Conservation (phyloP, 129 eudicot genomes). For the Solidago caesia region DNA sequence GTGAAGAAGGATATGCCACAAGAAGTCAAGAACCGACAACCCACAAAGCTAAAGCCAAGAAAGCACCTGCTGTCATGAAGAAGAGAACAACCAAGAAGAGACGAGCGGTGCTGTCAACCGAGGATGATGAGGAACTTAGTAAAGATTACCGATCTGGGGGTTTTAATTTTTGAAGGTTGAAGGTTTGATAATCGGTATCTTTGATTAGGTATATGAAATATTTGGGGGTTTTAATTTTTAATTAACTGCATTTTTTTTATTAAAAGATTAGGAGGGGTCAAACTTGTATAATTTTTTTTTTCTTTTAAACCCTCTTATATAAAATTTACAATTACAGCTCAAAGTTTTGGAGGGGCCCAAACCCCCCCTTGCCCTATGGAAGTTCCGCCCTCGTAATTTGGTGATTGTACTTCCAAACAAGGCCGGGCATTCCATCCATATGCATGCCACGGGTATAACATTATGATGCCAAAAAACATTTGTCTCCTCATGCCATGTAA, state of each 20-base stretch:
- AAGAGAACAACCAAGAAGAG: slow-evolving; percentile 89
- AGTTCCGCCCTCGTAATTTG: too few relatives aligned
- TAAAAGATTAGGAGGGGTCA: too few relatives aligned
- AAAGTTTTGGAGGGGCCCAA: too few relatives aligned
- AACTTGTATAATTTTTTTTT: too few relatives aligned
- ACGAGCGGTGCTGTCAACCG: slow-evolving; percentile 72
- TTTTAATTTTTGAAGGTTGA: too few relatives aligned
- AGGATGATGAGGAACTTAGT: slow-evolving; percentile 78
- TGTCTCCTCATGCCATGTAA: slow-evolving; percentile 40
- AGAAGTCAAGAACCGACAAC: slow-evolving; percentile 43
- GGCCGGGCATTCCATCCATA: slow-evolving; percentile 17
- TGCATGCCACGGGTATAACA: slow-evolving; percentile 38
- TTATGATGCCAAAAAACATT: slow-evolving; percentile 32
- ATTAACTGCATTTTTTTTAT: too few relatives aligned
- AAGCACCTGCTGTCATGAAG: slow-evolving; percentile 38
- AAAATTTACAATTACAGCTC: too few relatives aligned
- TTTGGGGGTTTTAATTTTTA: too few relatives aligned
- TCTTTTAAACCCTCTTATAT: too few relatives aligned
- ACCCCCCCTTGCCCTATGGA: too few relatives aligned
- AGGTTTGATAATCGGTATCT: too few relatives aligned
- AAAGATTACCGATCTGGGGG: slow-evolving; percentile 87
- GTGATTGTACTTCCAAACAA: slow-evolving; percentile 27
- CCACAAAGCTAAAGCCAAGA: slow-evolving; percentile 46
- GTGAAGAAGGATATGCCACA: slow-evolving; percentile 51
- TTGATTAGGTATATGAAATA: too few relatives aligned